phyloP scores from a whole-genome alignment of 108 stramenopile species.

The Cyclotella atomus region DNA sequence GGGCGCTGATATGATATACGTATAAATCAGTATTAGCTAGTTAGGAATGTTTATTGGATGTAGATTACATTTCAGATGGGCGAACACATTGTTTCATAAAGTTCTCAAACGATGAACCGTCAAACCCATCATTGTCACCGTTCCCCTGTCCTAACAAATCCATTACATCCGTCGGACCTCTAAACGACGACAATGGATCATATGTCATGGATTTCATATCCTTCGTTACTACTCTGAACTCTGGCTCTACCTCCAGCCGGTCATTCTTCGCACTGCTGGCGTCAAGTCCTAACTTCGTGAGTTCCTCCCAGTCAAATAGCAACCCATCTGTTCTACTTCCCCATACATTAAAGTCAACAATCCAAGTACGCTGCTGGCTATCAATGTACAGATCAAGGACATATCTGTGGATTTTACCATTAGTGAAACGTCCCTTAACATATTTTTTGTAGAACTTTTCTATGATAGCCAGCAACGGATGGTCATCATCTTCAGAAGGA shows the following conservation, averaged over 20 bases:
- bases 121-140: slow-evolving; percentile 37
- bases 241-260: slow-evolving; percentile 8
- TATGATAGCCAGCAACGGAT: slow-evolving; percentile 13
- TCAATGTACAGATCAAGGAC: slow-evolving; percentile 86
- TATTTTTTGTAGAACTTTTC: slow-evolving; percentile 60
- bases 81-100: slow-evolving; percentile 77
- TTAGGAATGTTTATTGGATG: neutral
- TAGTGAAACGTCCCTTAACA: slow-evolving; percentile 53
- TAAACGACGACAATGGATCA: slow-evolving; percentile 78
- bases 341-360: slow-evolving; percentile 91
- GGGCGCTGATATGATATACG: neutral
- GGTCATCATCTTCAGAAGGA: slow-evolving; percentile 19
- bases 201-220: slow-evolving; percentile 71
- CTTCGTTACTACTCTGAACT: slow-evolving; percentile 70
- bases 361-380: slow-evolving; percentile 78
- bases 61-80: slow-evolving; percentile 48
- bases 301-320: slow-evolving; percentile 83
- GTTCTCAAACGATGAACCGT: slow-evolving; percentile 57
- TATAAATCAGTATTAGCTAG: no score
- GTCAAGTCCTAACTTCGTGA: slow-evolving; percentile 45
- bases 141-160: slow-evolving; percentile 44
- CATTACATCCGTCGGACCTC: slow-evolving; percentile 87
- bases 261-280: neutral
- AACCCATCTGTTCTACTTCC: slow-evolving; percentile 73
- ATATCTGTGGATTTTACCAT: slow-evolving; percentile 49